Evolutionary conservation across 2,329 filamentous ascomycete species (phyloP).

Genomic region (Hymenoscyphus linearis): DNA sequence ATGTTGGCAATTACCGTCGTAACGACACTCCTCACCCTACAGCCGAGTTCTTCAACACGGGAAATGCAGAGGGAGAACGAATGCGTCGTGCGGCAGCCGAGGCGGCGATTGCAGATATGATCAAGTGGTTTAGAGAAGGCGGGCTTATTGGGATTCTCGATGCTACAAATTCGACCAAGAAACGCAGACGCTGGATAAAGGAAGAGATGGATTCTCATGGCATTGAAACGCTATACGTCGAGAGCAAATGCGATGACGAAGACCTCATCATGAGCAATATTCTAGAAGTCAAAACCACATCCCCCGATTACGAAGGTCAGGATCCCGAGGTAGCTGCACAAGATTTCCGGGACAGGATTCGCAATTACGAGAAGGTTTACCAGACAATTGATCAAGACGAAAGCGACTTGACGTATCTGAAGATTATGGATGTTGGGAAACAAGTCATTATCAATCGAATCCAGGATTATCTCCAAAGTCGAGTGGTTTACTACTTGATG

Average conservation of each 20-base stretch:
- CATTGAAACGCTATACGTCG: conserved; percentile 90
- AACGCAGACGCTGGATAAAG: conserved; percentile 83
- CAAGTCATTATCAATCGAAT: conserved; percentile 98
- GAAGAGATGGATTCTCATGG: conserved; percentile 69
- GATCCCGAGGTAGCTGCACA: conserved; percentile 86
- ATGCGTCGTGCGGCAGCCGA: conserved; percentile 84
- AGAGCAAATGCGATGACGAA: conserved; percentile 95
- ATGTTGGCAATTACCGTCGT: conserved; percentile 93
- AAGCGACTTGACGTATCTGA: conserved; percentile 85
- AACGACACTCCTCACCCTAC: conserved; percentile 83
- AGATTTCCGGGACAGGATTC: conserved; percentile 91
- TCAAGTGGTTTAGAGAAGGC: conserved; percentile 77
- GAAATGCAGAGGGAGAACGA: conserved; percentile 85
- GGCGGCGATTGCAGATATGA: conserved; percentile 88
- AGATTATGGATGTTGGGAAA: conserved; percentile 92
- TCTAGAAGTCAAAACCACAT: conserved; percentile 92
- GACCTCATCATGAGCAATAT: conserved; percentile 98
- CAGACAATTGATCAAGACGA: conserved; percentile 89
- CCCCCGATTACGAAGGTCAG: conserved; percentile 88
- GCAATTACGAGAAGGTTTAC: conserved; percentile 96
- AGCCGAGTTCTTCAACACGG: conserved; percentile 91
- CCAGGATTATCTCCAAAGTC: conserved; percentile 91
- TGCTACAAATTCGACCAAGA: conserved; percentile 93
- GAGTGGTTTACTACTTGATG: conserved; percentile 97
- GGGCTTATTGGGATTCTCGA: conserved; percentile 92